Evolutionary conservation across 2,329 filamentous ascomycete genomes (phyloP).

Genomic region (Stagonosporopsis chrysanthemi): DNA sequence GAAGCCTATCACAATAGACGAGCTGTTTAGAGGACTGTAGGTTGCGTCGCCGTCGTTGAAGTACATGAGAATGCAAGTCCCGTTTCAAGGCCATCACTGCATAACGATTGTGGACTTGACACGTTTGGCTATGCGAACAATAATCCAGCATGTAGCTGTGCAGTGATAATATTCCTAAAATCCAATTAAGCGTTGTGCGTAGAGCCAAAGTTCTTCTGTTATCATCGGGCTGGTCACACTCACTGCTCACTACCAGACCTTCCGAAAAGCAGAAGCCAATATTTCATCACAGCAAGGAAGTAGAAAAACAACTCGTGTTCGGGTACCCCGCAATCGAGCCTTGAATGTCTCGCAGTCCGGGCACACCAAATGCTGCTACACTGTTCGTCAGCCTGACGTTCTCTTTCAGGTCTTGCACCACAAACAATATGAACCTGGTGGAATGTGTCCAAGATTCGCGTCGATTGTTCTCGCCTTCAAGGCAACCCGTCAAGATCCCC

Average conservation of each 20-base stretch:
- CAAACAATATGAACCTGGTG: not conserved
- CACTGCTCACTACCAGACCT: not conserved
- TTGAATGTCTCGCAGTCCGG: not conserved
- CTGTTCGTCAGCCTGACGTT: not conserved
- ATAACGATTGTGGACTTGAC: too few species aligned
- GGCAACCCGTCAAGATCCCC: constrained; percentile 3
- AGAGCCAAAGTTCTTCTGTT: not conserved
- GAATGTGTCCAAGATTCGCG: not conserved
- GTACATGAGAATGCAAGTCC: not conserved
- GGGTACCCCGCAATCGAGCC: not conserved
- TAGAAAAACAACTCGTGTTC: not conserved
- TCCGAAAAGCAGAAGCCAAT: not conserved
- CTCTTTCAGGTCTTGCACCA: not conserved
- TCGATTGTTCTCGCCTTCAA: not conserved
- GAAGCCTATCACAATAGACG: constrained; percentile 82
- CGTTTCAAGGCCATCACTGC: not conserved
- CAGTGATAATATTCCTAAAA: too few species aligned
- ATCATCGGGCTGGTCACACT: not conserved
- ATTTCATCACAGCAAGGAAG: not conserved
- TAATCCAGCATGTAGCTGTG: not conserved
- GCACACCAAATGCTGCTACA: not conserved
- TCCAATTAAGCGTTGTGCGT: not conserved
- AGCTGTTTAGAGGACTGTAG: constrained; percentile 74
- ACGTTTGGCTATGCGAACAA: not conserved
- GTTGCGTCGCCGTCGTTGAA: not conserved